Evolutionary conservation across 345 rosid species (phyloP).

Genomic region (Sonneratia caseolaris): DNA sequence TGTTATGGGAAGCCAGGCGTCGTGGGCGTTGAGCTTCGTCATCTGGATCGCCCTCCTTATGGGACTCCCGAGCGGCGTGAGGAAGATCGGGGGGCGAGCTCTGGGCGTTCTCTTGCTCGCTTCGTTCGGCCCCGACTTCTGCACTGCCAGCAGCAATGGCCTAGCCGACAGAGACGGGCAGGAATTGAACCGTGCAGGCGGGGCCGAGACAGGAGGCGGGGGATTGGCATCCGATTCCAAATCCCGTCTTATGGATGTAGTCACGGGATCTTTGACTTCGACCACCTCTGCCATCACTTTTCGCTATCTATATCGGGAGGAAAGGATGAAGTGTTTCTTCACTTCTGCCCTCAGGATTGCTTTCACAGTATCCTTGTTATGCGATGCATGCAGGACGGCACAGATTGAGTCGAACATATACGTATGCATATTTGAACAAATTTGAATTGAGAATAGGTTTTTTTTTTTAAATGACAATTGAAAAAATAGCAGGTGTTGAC

Average conservation of each 20-base stretch:
- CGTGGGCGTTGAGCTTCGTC: slow-evolving; percentile 15
- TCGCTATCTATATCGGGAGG: not conserved
- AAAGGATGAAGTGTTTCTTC: not conserved
- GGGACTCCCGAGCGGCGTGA: slow-evolving; percentile 17
- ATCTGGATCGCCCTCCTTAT: slow-evolving; percentile 14
- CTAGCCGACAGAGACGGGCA: slow-evolving; percentile 5
- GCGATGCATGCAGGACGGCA: not conserved
- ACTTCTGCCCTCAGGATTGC: not conserved
- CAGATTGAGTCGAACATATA: too few relatives aligned
- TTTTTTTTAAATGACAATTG: too few relatives aligned
- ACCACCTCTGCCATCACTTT: slow-evolving; percentile 7
- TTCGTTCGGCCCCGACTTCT: not conserved
- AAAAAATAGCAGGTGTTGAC: too few relatives aligned
- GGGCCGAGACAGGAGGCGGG: slow-evolving; percentile 8
- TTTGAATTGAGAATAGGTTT: too few relatives aligned
- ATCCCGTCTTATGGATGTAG: not conserved
- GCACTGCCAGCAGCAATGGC: slow-evolving; percentile 8
- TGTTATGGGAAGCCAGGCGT: slow-evolving; percentile 18
- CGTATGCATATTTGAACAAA: too few relatives aligned
- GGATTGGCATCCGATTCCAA: not conserved
- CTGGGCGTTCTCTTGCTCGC: not conserved
- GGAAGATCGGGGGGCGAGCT: slow-evolving; percentile 10
- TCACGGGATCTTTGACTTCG: not conserved
- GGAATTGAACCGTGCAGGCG: slow-evolving; percentile 4
- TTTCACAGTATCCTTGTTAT: slow-evolving; percentile 1